Evolutionary conservation across 176 grass and related monocot species (phyloP).

Genomic region (Musa beccarii): DNA sequence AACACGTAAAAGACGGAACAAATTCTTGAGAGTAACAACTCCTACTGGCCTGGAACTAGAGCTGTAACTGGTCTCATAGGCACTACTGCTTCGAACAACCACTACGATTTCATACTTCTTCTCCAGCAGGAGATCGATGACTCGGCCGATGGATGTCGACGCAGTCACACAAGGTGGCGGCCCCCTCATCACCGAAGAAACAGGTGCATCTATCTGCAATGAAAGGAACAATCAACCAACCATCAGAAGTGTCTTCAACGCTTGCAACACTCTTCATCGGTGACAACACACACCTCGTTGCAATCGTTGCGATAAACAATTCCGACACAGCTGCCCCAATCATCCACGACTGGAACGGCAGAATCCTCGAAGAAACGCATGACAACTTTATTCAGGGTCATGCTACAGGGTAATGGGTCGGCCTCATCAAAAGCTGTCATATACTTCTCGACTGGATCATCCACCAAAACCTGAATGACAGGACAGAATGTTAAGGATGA

Average conservation of each 20-base stretch:
- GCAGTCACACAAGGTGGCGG: slow-evolving; percentile 48
- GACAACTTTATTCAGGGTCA: slow-evolving; percentile 43
- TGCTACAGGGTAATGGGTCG: slow-evolving; percentile 37
- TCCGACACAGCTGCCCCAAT: slow-evolving; percentile 75
- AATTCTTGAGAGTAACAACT: slow-evolving; percentile 42
- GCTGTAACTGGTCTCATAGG: slow-evolving; percentile 48
- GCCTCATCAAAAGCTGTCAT: slow-evolving; percentile 78
- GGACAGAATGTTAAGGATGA: background rate
- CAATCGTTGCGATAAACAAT: slow-evolving; percentile 70
- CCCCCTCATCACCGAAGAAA: slow-evolving; percentile 53
- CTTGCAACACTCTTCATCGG: background rate
- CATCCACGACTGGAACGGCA: slow-evolving; percentile 65
- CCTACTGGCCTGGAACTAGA: slow-evolving; percentile 68
- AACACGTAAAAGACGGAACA: slow-evolving; percentile 16
- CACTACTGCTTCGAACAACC: slow-evolving; percentile 50
- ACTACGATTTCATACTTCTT: slow-evolving; percentile 55
- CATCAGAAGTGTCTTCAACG: no score
- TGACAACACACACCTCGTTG: slow-evolving; percentile 41
- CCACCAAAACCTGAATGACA: slow-evolving; percentile 52
- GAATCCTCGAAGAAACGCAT: slow-evolving; percentile 66
- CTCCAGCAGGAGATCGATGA: slow-evolving; percentile 56
- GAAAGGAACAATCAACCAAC: background rate
- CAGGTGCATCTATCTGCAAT: slow-evolving; percentile 61
- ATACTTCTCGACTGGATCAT: slow-evolving; percentile 85
- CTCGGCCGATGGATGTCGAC: slow-evolving; percentile 55